phyloP scores from a whole-genome alignment of 148 eudicot genomes.

The Spergularia marina region DNA sequence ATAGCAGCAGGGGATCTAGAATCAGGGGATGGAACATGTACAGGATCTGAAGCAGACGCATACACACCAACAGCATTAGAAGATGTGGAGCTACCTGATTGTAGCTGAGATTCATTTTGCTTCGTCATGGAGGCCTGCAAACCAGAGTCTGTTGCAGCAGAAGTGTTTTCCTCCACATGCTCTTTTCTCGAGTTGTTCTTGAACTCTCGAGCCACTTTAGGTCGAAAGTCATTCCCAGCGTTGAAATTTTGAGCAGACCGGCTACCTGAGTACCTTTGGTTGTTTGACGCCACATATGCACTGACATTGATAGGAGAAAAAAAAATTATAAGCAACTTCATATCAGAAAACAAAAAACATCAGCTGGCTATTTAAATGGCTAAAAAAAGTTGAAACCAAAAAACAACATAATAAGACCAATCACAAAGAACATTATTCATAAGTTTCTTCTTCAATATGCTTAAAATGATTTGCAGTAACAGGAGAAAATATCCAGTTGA shows the following conservation, averaged over 20 bases:
- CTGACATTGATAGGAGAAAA: slow-evolving; percentile 22
- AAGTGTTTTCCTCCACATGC: slow-evolving; percentile 31
- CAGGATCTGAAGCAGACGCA: slow-evolving; percentile 91
- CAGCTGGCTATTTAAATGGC: not conserved
- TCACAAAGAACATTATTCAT: not conserved
- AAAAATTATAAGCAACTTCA: not conserved
- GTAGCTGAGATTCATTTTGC: slow-evolving; percentile 39
- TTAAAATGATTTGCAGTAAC: not conserved
- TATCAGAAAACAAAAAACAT: not conserved
- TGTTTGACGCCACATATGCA: slow-evolving; percentile 35
- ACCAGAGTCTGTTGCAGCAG: slow-evolving; percentile 31
- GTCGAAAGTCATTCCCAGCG: slow-evolving; percentile 35
- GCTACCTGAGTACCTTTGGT: slow-evolving; percentile 40
- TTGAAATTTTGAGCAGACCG: slow-evolving; percentile 32
- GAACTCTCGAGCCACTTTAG: slow-evolving; percentile 35
- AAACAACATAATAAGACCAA: not conserved
- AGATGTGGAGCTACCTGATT: slow-evolving; percentile 34
- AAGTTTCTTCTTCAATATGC: not conserved
- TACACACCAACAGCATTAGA: slow-evolving; percentile 69
- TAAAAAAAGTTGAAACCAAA: not conserved
- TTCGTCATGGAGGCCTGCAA: slow-evolving; percentile 35
- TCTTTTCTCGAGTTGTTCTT: slow-evolving; percentile 35
- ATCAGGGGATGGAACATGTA: slow-evolving; percentile 81
- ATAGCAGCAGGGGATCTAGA: slow-evolving; percentile 64
- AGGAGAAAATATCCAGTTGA: not conserved